Conservation (phyloP, 164 flowering plant species). For the Piper betle region DNA sequence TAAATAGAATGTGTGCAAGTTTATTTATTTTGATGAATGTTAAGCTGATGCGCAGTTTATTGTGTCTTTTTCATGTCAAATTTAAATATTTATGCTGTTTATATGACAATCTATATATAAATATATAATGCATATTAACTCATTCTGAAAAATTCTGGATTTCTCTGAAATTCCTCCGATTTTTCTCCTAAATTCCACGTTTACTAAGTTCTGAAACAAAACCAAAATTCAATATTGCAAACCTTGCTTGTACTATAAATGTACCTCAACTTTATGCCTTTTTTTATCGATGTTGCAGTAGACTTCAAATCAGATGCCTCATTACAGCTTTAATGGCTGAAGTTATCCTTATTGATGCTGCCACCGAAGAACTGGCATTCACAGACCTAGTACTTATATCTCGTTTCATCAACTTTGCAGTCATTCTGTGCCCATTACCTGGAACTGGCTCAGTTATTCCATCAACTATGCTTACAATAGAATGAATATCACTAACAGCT, state of each 20-base stretch:
- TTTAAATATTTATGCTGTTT: too few relatives aligned
- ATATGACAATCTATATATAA: too few relatives aligned
- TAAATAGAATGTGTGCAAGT: too few relatives aligned
- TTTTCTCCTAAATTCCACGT: too few relatives aligned
- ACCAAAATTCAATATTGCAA: too few relatives aligned
- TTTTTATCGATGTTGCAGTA: conserved; percentile 63
- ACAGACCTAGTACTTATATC: conserved; percentile 66
- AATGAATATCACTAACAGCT: conserved; percentile 67
- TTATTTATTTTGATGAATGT: too few relatives aligned
- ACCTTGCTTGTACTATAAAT: not conserved
- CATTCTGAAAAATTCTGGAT: too few relatives aligned
- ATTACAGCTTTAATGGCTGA: conserved; percentile 31
- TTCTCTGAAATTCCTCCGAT: too few relatives aligned
- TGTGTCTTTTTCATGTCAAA: too few relatives aligned
- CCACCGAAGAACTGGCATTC: conserved; percentile 53
- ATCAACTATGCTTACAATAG: conserved; percentile 76
- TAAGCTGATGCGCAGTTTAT: too few relatives aligned
- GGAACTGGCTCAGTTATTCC: conserved; percentile 86
- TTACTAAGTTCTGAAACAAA: too few relatives aligned
- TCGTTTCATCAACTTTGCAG: conserved; percentile 64
- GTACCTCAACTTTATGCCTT: conserved; percentile 69
- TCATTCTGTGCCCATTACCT: conserved; percentile 86
- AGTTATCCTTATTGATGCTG: conserved; percentile 46
- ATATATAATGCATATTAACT: too few relatives aligned
- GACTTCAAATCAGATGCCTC: conserved; percentile 73